These are phyloP conservation scores for Dictyostelium intermedium DNA, from an alignment of 78 protist genomes.

Conservation along the genomic window DNA sequence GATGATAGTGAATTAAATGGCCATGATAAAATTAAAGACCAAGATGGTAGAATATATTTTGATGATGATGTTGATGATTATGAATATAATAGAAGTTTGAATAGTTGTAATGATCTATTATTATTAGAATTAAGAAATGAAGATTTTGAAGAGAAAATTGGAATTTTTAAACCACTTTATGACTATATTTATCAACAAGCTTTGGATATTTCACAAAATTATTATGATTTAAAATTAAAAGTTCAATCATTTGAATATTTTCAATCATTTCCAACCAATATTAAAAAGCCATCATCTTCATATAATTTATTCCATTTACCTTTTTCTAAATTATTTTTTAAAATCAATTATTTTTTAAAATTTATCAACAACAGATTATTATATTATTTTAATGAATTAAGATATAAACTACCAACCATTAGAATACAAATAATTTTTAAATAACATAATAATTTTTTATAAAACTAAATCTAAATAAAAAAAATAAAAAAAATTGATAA, in stretches of 20 bases:
- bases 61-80: too few species aligned
- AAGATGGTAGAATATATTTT: too few species aligned
- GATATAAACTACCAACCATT: neutral
- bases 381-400: neutral
- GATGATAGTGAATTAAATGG: too few species aligned
- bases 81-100: too few species aligned
- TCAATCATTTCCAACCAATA: neutral
- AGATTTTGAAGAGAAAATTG: neutral
- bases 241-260: neutral
- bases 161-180: neutral
- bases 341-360: neutral
- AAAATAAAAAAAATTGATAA: neutral
- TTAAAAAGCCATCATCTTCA: neutral
- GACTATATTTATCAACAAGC: neutral
- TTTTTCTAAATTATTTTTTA: neutral
- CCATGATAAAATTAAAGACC: too few species aligned
- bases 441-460: too few species aligned
- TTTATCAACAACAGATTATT: neutral
- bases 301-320: neutral
- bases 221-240: neutral
- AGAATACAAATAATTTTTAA: neutral
- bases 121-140: neutral
- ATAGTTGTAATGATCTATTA: too few species aligned
- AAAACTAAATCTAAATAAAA: too few species aligned
- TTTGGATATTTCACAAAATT: neutral